Evolutionary conservation across 2,329 filamentous ascomycete species (phyloP).

Genomic region (Samsoniella hepiali): DNA sequence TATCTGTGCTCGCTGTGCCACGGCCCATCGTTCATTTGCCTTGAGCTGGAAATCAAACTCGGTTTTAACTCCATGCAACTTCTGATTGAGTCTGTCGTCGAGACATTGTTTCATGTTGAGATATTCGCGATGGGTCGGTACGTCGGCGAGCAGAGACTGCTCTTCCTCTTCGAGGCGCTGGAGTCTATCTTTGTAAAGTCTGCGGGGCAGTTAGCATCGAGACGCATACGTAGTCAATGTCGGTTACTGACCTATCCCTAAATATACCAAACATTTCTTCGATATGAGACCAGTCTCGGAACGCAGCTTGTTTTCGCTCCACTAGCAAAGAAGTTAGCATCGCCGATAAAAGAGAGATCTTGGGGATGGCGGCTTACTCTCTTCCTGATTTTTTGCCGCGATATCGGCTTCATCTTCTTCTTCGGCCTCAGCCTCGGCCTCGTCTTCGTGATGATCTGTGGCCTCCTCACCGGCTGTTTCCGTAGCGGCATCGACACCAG

Average conservation of each 20-base stretch:
- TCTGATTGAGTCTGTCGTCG: slow-evolving; percentile 76
- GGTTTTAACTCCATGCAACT: slow-evolving; percentile 70
- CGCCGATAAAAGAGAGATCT: slow-evolving; percentile 14
- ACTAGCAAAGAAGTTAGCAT: slow-evolving; percentile 46
- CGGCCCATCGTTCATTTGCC: slow-evolving; percentile 68
- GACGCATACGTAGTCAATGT: background rate
- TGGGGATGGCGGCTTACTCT: slow-evolving; percentile 44
- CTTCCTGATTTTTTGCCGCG: slow-evolving; percentile 61
- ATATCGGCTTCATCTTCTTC: slow-evolving; percentile 54
- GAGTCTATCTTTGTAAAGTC: slow-evolving; percentile 84
- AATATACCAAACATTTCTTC: slow-evolving; percentile 88
- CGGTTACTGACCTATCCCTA: slow-evolving; percentile 65
- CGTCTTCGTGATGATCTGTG: slow-evolving; percentile 31
- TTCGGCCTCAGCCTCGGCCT: slow-evolving; percentile 46
- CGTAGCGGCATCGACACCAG: slow-evolving; percentile 22
- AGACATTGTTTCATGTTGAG: slow-evolving; percentile 86
- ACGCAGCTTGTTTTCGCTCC: slow-evolving; percentile 73
- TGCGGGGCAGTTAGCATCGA: slow-evolving; percentile 38
- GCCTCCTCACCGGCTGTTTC: slow-evolving; percentile 34
- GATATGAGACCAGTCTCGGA: slow-evolving; percentile 74
- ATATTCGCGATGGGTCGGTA: slow-evolving; percentile 84
- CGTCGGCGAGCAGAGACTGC: slow-evolving; percentile 55
- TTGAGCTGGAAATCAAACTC: slow-evolving; percentile 71
- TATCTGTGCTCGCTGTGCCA: slow-evolving; percentile 80
- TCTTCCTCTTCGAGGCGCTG: slow-evolving; percentile 73